phyloP scores from a whole-genome alignment of 116 monocot species.

The Cymodocea nodosa region DNA sequence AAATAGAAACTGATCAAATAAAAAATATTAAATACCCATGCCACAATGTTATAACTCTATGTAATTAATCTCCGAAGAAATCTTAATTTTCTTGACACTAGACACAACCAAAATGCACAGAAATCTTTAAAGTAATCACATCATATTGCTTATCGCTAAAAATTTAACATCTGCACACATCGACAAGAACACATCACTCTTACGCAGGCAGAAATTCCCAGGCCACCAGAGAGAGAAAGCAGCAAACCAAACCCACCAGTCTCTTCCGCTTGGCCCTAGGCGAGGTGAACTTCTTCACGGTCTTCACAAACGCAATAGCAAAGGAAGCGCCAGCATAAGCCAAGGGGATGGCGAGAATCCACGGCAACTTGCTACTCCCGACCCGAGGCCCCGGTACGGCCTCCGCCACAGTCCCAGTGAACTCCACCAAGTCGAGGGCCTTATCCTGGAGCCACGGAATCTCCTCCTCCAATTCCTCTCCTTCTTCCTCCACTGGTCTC shows the following conservation, averaged over 20 bases:
- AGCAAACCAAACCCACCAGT: constrained; percentile 15
- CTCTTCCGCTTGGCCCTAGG: constrained; percentile 67
- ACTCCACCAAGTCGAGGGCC: constrained; percentile 86
- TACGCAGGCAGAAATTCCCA: not conserved
- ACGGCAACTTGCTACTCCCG: constrained; percentile 63
- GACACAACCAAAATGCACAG: not conserved
- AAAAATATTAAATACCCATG: not conserved
- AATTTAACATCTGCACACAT: not conserved
- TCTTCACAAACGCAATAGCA: constrained; percentile 55
- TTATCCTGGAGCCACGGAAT: constrained; percentile 94
- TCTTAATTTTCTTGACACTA: not conserved
- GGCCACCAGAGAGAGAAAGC: not conserved
- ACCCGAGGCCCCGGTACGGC: constrained; percentile 79
- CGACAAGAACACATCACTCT: not conserved
- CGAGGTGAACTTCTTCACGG: constrained; percentile 66
- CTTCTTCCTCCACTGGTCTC: constrained; percentile 15
- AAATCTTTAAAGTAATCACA: not conserved
- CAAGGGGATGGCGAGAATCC: constrained; percentile 68
- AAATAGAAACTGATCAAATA: not conserved
- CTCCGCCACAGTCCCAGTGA: constrained; percentile 84
- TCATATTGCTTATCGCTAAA: not conserved
- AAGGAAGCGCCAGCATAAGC: constrained; percentile 61
- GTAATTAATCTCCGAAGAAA: no score
- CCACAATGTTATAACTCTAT: not conserved
- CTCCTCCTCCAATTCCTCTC: constrained; percentile 80